phyloP scores from a whole-genome alignment of 139 green algal species.

The Helicosporidium sp. region DNA sequence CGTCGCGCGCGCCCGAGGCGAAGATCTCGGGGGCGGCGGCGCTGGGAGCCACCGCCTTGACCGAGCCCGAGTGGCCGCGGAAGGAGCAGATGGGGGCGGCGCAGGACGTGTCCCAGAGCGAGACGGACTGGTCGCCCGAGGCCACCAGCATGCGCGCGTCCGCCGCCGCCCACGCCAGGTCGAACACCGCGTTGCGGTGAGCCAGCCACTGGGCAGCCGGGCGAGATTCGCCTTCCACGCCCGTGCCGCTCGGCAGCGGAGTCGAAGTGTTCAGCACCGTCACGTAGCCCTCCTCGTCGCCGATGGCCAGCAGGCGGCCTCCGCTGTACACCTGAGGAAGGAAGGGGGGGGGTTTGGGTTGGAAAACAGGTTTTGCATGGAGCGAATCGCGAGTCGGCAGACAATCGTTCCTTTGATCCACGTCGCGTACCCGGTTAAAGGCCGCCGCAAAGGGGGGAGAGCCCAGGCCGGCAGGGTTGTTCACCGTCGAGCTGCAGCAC shows the following conservation, averaged over 20 bases:
- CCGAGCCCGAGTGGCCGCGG: constrained; percentile 38
- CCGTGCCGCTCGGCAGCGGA: constrained; percentile 11
- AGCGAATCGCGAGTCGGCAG: not conserved
- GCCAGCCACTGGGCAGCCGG: constrained; percentile 40
- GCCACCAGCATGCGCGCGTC: constrained; percentile 48
- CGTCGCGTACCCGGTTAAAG: constrained; percentile 12
- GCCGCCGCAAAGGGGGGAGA: constrained; percentile 15
- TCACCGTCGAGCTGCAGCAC: not conserved
- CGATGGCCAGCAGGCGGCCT: constrained; percentile 38
- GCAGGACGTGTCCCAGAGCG: constrained; percentile 39
- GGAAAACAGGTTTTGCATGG: not conserved
- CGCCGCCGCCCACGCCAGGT: constrained; percentile 46
- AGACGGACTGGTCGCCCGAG: constrained; percentile 44
- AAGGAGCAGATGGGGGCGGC: constrained; percentile 20
- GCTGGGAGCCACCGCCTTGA: constrained; percentile 39
- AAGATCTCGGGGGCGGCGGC: constrained; percentile 28
- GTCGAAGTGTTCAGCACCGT: constrained; percentile 32
- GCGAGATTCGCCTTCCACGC: constrained; percentile 4
- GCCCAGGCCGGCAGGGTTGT: not conserved
- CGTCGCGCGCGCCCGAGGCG: constrained; percentile 47
- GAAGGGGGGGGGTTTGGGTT: not conserved
- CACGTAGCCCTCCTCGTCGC: constrained; percentile 56
- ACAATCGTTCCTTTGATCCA: not conserved
- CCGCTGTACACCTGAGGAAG: constrained; percentile 11
- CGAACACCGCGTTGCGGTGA: constrained; percentile 64